Conservation (phyloP, 768 basidiomycete genomes). For the Clitopilus passeckerianus region DNA sequence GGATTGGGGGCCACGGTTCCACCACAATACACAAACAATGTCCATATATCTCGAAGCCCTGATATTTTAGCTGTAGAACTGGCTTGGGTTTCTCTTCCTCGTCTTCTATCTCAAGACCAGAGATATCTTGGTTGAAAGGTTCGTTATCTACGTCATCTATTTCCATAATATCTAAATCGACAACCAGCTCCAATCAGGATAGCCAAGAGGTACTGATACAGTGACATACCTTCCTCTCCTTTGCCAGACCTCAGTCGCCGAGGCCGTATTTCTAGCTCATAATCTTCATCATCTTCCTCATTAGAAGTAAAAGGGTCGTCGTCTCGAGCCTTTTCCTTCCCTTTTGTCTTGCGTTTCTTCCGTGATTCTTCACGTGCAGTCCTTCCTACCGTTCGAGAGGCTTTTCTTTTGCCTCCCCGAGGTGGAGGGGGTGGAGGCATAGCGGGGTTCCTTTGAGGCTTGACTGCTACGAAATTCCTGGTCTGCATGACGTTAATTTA, state of each 20-base stretch:
- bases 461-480: conserved; percentile 31
- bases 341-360: conserved; percentile 34
- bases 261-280: conserved; percentile 5
- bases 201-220: conserved; percentile 14
- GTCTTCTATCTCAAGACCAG: conserved; percentile 38
- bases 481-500: conserved; percentile 19
- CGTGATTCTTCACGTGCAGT: conserved; percentile 6
- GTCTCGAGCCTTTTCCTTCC: conserved; percentile 22
- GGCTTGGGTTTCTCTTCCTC: conserved; percentile 79
- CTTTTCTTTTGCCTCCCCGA: conserved; percentile 16
- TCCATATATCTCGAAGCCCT: conserved; percentile 66
- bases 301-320: conserved; percentile 16
- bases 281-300: conserved; percentile 16
- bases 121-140: conserved; percentile 3
- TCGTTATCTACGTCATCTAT: neutral
- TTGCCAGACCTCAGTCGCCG: neutral
- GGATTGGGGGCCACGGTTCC: conserved; percentile 70
- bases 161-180: neutral
- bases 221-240: conserved; percentile 10
- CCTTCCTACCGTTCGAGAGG: conserved; percentile 6
- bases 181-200: conserved; percentile 19
- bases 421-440: conserved; percentile 14
- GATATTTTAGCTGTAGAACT: conserved; percentile 57
- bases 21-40: conserved; percentile 79
- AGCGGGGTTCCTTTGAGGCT: conserved; percentile 15